A percentile compares a stretch with the other conserved stretches of the same genome.
Evolutionary conservation across 83 land plant species (phyloP).

Genomic region (Diphasiastrum complanatum): DNA sequence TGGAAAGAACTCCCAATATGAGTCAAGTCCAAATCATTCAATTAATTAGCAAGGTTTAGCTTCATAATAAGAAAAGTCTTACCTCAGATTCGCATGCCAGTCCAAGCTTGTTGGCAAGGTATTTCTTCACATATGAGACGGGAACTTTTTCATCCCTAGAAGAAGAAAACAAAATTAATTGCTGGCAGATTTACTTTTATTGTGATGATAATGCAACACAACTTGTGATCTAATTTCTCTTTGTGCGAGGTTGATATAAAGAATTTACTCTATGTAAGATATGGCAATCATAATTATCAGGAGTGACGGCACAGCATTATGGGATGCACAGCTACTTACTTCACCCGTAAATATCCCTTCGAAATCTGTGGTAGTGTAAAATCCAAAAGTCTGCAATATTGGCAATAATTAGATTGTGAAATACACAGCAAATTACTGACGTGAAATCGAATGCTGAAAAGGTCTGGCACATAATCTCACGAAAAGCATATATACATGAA

Average conservation of each 20-base stretch:
- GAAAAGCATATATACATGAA: no score
- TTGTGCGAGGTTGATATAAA: no score
- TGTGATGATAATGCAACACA: no score
- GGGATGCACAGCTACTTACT: neutral
- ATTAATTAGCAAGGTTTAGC: neutral
- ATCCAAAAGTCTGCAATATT: neutral
- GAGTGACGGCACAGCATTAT: no score
- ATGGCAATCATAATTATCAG: no score
- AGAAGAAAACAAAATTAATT: neutral
- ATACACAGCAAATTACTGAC: no score
- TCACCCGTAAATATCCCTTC: neutral
- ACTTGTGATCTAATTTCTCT: no score
- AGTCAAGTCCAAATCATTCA: neutral
- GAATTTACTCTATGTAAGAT: no score
- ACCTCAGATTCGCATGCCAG: neutral
- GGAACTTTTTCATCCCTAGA: neutral
- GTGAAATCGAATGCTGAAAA: no score
- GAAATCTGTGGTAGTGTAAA: neutral
- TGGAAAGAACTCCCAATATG: no score
- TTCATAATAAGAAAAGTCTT: neutral
- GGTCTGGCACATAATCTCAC: no score
- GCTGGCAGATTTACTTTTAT: neutral
- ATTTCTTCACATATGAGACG: neutral
- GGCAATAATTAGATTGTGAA: no score
- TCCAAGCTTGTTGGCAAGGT: neutral